phyloP scores from a whole-genome alignment of 129 eudicot species.

The Mikania micrantha region DNA sequence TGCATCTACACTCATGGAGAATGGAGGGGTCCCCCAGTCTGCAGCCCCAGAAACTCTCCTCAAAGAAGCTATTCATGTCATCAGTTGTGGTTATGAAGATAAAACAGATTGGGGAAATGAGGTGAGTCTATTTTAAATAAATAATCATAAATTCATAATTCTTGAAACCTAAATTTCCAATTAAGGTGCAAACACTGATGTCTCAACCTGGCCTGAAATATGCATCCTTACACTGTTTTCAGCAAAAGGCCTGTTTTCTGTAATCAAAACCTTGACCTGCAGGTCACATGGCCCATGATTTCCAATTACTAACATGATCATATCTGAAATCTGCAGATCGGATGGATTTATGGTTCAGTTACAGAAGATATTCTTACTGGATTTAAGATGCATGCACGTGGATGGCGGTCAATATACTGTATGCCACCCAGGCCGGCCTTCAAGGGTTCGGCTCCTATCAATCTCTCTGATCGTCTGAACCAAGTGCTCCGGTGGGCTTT shows the following conservation, averaged over 20 bases:
- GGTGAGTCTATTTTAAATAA: constrained; percentile 28
- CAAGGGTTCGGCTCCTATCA: constrained; percentile 97
- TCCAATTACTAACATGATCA: background rate
- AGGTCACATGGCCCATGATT: too few species aligned
- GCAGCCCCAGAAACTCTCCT: constrained; percentile 90
- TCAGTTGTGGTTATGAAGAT: constrained; percentile 98
- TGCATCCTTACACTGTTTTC: too few species aligned
- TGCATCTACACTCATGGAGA: constrained; percentile 98
- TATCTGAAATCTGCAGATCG: constrained; percentile 56
- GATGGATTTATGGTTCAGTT: constrained; percentile 97
- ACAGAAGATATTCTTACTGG: constrained; percentile 99
- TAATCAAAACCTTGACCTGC: too few species aligned
- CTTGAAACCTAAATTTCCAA: background rate
- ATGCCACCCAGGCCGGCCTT: constrained; percentile 87
- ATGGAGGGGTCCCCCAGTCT: constrained; percentile 96
- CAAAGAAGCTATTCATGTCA: constrained; percentile 98
- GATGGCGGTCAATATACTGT: constrained; percentile 94
- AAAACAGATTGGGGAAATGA: constrained; percentile 96
- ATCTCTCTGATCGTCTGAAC: constrained; percentile 90
- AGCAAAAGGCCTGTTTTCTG: too few species aligned
- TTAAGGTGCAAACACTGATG: too few species aligned
- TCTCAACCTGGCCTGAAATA: too few species aligned
- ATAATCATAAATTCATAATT: background rate
- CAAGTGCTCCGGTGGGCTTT: constrained; percentile 99
- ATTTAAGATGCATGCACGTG: constrained; percentile 95